Base-by-base conservation (phyloP, 2,329 filamentous ascomycete species). In the Alternaria sp. region DNA sequence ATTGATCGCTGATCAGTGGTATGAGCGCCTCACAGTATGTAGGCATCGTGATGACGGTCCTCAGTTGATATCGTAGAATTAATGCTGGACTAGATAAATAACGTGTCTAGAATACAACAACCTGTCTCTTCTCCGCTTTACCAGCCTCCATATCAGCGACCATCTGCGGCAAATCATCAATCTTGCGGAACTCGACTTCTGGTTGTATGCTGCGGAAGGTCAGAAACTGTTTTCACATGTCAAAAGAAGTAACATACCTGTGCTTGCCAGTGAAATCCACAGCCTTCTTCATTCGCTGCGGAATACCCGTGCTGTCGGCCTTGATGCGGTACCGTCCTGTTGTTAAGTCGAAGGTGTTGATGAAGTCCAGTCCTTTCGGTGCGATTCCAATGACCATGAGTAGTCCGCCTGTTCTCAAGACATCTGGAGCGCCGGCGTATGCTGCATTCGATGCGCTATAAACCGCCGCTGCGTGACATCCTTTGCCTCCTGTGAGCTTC, bases 341-440 rank as follows among this genome's bases (percentile, higher is more conserved):
- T 1, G 79, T 76, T 25, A 83, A 71, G 40, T 82, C 81, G 66
- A 82, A 79, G 2, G 78, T 77, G 19, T 74, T 78, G 52, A 81
- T 71, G 47, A 76, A 75, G 51, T 76, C 72, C 11, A 83, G 60
- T 5, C 76, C 71, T 55, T 81, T 76, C 1, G 74, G 69, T 6
- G 81, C 74, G 51, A 83, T 79, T 5, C 82, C 81, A 51, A 83
- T 78, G 6, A 83, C 73, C 82, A 83, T 82, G 49, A 84, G 64
- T 5, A 81, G 70, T 9, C 82, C 81, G 9, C 79, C 77, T 4
- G 80, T 69, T 40, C 78, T 69, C 21, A 84, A 70, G 11, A 83
- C 68, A 10, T 73, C 65, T 6, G 79, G 74, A 1, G 80, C 81
- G 4, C 73, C 71, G 2, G 74, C 74, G 62, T 81, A 82, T 3